Base-by-base conservation (phyloP, 257 asterid genomes). In the Fraxinus cuspidata region DNA sequence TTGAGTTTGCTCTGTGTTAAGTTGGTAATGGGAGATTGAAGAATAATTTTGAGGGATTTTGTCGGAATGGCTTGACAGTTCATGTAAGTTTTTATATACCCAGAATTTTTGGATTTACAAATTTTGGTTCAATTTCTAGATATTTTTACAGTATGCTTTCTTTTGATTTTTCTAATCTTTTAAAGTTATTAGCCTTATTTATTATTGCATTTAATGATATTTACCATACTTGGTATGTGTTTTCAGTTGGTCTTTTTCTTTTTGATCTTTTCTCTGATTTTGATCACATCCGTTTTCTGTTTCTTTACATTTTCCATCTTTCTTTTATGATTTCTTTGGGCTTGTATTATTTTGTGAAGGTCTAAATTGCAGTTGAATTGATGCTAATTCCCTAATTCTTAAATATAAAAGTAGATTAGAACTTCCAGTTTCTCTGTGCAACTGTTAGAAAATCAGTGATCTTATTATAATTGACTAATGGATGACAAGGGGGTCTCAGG, bases 51-150 rank as follows among this genome's bases (percentile, higher is more conserved):
- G 69, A 63, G 69, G 0, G 21, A 63, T 25, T 63, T 63, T 63
- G 7, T 3, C 12, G 35, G 18, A 27, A 12, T 63, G 64, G 64
- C 37, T 72, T 77, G 73, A 67, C 71, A 63, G 71, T 84, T 84
- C 85, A 72, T 82, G 90, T 86, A 74, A 84, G 88, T 78, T 72
- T 31, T 35, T 72, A 0, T 58, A 67, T 47, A 70, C 76, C 34
- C 29, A 74, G 28, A 25, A 13, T 81, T 78, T 47, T 74, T 65
- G 68, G 32, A 47, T 78, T 71, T 18, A n/a, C 34, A 49, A 25
- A 9, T 69, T 73, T 16, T 35, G 42, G 79, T 77, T 77, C 53
- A 76, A 71, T 65, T 71, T 74, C 72, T 38, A 16, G 32, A 71
- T 70, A 28, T 37, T 37, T 9, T 37, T 72, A 1, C 60, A 10